Conservation (phyloP, 371 early-diverging fungal species). For the Thermomucor indicae-seudaticae region DNA sequence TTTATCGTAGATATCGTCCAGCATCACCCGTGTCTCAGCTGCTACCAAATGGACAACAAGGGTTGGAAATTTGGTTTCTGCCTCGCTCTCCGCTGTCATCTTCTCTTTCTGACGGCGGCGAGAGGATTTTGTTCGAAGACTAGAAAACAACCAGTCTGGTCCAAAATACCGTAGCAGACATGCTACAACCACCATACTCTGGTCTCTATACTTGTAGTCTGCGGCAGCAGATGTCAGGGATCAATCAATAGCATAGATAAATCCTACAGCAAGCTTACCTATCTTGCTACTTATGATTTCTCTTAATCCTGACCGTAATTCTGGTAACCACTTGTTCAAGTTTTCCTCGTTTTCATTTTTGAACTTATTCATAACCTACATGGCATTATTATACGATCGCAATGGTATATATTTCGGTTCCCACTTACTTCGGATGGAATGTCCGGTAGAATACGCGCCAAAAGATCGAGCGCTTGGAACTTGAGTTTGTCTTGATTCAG, state of each 20-base stretch:
- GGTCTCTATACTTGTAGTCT: constrained; percentile 30
- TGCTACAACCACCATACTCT: constrained; percentile 22
- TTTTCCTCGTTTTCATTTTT: constrained; percentile 18
- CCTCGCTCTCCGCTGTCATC: constrained; percentile 8
- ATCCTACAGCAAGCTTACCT: constrained; percentile 12
- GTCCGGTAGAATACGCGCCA: constrained; percentile 21
- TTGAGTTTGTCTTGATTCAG: constrained; percentile 27
- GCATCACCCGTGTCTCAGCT: constrained; percentile 47
- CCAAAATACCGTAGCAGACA: constrained; percentile 37
- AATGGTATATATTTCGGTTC: not conserved
- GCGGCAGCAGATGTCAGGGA: not conserved
- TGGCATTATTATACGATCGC: not conserved
- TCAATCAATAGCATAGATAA: too few relatives aligned
- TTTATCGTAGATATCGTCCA: constrained; percentile 43
- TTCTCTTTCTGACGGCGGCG: constrained; percentile 14
- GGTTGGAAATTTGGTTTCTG: constrained; percentile 34
- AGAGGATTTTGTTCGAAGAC: constrained; percentile 20
- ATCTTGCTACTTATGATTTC: constrained; percentile 35
- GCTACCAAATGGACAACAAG: constrained; percentile 43
- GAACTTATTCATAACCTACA: constrained; percentile 23
- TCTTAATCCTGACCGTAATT: constrained; percentile 20
- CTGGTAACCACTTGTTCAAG: constrained; percentile 13
- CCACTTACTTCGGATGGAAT: constrained; percentile 22
- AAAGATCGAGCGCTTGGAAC: constrained; percentile 26
- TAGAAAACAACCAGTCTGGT: constrained; percentile 40